Base-by-base conservation (phyloP, 163 green algal species). In the Coccomyxa subellipsoidea region DNA sequence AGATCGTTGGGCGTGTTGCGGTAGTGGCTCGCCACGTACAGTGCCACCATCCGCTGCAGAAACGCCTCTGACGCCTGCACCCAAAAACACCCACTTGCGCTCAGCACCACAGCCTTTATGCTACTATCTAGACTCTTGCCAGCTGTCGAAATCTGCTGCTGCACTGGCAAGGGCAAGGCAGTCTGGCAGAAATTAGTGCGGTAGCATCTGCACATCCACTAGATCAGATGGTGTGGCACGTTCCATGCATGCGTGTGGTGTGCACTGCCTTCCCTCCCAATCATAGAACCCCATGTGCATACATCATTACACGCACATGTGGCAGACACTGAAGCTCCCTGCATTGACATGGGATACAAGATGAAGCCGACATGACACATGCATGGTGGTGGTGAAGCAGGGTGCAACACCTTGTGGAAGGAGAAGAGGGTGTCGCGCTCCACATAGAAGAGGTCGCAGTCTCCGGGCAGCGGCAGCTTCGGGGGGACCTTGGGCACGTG, bases 1-100 rank as follows among this genome's bases (percentile, higher is more conserved):
- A 99, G 92, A 87, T 99, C 96, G 87, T 99, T 98, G 77, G 96
- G 96, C 0, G 94, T 98, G 92, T 99, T 99, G 85, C 96, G 96
- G 91, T 99, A 99, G 88, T 99, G 96, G 54, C 83, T 94, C 6
- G 96, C 90, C 76, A 98, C 94, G 77, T 97, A 98, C 79, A 99
- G 92, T 6, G 95, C 87, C 92, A 98, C 95, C 89, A 98, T 94
- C 47, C 93, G 88, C 87, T 98, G 93, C 80, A 98, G 88, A 84
- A 97, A 93, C 23, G 81, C 82, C 85, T 94, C 92, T 29, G 89
- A 91, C 21, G 89, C 88, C 82, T 91, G 87, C 77, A 89, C 66
- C 47, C 47, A 59, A n/a, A n/a, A n/a, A n/a, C n/a, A n/a, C n/a
- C n/a, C n/a, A n/a, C n/a, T n/a, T n/a, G n/a, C n/a, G n/a, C n/a